phyloP scores from a whole-genome alignment of 371 early-diverging fungal species.

The Umbelopsis sp. region DNA sequence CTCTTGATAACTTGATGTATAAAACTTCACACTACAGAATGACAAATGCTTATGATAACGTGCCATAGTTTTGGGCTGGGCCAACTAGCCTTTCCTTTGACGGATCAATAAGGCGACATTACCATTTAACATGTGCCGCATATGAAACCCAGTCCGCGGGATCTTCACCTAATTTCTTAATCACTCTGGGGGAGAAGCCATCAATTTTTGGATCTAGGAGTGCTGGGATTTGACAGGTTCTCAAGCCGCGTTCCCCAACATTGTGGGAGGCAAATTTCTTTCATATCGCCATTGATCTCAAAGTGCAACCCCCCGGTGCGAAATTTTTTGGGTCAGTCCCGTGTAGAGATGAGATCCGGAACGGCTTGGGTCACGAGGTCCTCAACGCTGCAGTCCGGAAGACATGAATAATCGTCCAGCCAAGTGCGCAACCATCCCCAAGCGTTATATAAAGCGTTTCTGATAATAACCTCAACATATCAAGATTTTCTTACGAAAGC shows the following conservation, averaged over 20 bases:
- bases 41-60: too few relatives aligned
- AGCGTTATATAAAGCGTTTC: not conserved
- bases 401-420: conserved; percentile 1
- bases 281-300: not conserved
- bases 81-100: not conserved
- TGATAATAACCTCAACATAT: not conserved
- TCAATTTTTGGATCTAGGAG: not conserved
- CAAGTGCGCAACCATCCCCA: not conserved
- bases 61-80: too few relatives aligned
- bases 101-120: too few relatives aligned
- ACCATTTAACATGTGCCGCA: too few relatives aligned
- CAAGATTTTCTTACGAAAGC: not conserved
- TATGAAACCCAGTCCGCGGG: not conserved
- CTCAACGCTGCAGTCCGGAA: not conserved
- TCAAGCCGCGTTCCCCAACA: conserved; percentile 1
- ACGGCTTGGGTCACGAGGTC: conserved; percentile 1
- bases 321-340: conserved; percentile 15
- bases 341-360: conserved; percentile 14
- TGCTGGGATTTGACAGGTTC: conserved; percentile 5
- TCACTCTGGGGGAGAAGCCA: not conserved
- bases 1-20: too few relatives aligned
- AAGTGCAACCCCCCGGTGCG: not conserved
- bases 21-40: too few relatives aligned
- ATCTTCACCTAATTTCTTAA: not conserved
- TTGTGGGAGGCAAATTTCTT: conserved; percentile 7